Percentiles rank a stretch among this genome's conserved stretches.
These are phyloP conservation scores for Megacollybia platyphylla DNA, from an alignment of 1,284 basidiomycete genomes.

Conservation along the genomic window DNA sequence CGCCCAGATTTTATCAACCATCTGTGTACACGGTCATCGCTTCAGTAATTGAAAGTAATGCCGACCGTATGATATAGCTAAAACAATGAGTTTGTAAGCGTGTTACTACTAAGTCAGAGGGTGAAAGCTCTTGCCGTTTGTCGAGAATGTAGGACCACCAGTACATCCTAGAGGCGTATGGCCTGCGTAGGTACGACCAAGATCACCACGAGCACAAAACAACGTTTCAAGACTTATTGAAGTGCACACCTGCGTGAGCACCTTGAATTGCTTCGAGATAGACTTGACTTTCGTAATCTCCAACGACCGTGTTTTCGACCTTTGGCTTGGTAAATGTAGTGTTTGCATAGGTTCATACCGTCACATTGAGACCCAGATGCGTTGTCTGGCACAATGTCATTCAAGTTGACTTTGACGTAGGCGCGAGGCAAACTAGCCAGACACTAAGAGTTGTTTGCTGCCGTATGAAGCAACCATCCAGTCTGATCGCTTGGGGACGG, in stretches of 20 bases:
- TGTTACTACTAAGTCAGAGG: background rate
- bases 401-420: constrained; percentile 10
- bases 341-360: constrained; percentile 15
- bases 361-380: constrained; percentile 20
- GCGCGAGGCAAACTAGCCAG: constrained; percentile 18
- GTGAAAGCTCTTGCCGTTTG: background rate
- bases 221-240: constrained; percentile 8
- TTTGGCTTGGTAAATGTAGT: constrained; percentile 15
- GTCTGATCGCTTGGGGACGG: constrained; percentile 8
- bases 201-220: background rate
- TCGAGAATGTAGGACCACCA: background rate
- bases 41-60: background rate
- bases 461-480: constrained; percentile 9
- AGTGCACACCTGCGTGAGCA: constrained; percentile 11
- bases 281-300: constrained; percentile 20
- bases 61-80: constrained; percentile 24
- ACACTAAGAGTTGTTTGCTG: constrained; percentile 12
- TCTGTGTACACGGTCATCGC: constrained; percentile 11
- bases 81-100: constrained; percentile 20
- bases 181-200: constrained; percentile 1
- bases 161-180: background rate
- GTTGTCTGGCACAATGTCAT: constrained; percentile 17
- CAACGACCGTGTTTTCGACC: constrained; percentile 15
- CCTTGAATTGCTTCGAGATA: constrained; percentile 16
- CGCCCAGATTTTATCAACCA: constrained; percentile 26